Base-by-base conservation (phyloP, 2,329 filamentous ascomycete genomes). In the Talaromyces sp. region DNA sequence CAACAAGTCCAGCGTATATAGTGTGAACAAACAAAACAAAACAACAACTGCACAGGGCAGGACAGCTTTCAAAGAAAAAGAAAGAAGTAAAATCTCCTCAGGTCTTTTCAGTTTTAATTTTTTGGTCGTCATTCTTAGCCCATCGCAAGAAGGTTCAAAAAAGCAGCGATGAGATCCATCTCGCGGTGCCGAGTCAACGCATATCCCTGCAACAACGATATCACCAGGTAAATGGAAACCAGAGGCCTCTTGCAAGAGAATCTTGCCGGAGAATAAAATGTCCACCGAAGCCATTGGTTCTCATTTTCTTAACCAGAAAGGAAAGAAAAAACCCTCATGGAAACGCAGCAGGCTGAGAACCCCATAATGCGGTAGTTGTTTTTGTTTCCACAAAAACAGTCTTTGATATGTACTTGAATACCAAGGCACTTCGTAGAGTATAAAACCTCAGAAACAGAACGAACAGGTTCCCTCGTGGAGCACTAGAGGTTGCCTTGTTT, bases 241-340 rank as follows among this genome's bases (percentile, higher is more conserved):
- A 39, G 33, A 36, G 33, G 33, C 33, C 11, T 36, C 13, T 36
- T 15, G 33, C 33, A 36, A 36, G 33, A 36, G 15, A 36, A n/a
- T 39, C 44, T 13, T 57, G 52, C 36, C 42, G 55, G 30, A 56
- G 63, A 60, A 42, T 53, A 36, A 42, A 22, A 63, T 77, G 72
- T 78, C 61, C 66, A 71, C 75, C 75, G 70, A 70, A 71, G 76
- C 75, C 76, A 77, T 78, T 78, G 70, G 75, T 75, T 75, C 72
- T 74, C 69, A 65, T 47, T 63, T 57, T 75, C 72, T 74, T 69
- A 44, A 44, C 9, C 3, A 42, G 39, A 39, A 27, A 36, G 10
- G 19, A 55, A 10, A 56, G 22, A 47, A 55, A 33, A n/a, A 57
- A 19, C 60, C 57, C 73, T 75, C 75, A 78, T 75, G 65, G 74